Conservation (phyloP, 139 green algal genomes). For the Eudorina sp. region DNA sequence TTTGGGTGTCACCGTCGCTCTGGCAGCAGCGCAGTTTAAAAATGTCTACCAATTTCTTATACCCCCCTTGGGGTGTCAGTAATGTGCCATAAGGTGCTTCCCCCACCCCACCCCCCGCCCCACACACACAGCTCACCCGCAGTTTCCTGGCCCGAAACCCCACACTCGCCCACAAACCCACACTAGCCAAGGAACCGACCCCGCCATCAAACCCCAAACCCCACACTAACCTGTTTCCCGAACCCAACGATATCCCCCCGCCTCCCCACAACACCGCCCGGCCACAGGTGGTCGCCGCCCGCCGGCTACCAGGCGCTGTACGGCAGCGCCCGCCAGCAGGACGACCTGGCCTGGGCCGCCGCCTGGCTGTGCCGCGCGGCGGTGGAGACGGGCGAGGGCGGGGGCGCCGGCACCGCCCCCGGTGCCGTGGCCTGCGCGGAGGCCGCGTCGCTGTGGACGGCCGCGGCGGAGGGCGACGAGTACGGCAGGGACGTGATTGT, state of each 20-base stretch:
- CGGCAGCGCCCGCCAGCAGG: not conserved
- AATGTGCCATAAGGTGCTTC: no score
- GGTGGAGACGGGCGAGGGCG: not conserved
- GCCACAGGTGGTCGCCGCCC: not conserved
- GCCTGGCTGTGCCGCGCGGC: conserved; percentile 31
- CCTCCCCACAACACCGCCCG: not conserved
- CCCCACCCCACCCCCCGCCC: no score
- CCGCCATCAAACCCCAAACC: no score
- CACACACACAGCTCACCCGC: not conserved
- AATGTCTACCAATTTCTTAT: no score
- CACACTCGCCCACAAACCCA: not conserved
- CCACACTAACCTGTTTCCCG: no score
- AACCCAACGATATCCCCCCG: not conserved
- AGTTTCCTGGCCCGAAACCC: not conserved
- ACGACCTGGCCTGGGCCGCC: conserved; percentile 27
- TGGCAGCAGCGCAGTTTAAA: no score
- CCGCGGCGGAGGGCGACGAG: not conserved
- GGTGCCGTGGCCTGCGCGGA: not conserved
- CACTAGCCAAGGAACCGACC: no score
- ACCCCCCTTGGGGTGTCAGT: no score
- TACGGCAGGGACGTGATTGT: not conserved
- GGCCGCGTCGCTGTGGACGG: not conserved
- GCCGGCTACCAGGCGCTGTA: not conserved
- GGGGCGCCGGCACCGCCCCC: not conserved
- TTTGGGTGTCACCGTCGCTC: no score